Evolutionary conservation across 2,329 filamentous ascomycete genomes (phyloP).

Genomic region (Xylariaceae sp.): DNA sequence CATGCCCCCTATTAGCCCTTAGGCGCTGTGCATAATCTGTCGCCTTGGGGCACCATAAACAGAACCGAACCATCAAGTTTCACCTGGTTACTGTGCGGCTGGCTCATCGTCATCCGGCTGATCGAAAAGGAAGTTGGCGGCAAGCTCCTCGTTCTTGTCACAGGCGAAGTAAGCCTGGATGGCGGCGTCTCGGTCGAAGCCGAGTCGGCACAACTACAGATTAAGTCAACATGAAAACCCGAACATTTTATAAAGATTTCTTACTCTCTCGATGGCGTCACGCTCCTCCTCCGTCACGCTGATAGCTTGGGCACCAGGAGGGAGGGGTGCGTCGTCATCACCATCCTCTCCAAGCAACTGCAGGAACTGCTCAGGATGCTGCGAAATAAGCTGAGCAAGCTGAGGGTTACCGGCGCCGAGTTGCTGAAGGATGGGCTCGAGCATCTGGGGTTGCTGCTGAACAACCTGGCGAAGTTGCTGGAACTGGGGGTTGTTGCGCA

Average conservation of each 20-base stretch:
- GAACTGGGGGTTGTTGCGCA: slow-evolving; percentile 94
- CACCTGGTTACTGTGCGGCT: slow-evolving; percentile 38
- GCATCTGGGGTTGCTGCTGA: slow-evolving; percentile 96
- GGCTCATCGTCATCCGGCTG: slow-evolving; percentile 83
- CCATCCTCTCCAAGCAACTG: slow-evolving; percentile 84
- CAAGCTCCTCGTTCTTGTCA: slow-evolving; percentile 98
- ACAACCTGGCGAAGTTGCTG: slow-evolving; percentile 96
- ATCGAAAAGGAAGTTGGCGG: slow-evolving; percentile 97
- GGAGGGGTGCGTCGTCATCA: slow-evolving; percentile 79
- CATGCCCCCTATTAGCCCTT: slow-evolving; percentile 4
- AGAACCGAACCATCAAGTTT: background rate
- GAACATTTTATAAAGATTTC: slow-evolving; percentile 30
- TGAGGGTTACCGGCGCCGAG: slow-evolving; percentile 93
- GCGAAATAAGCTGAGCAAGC: slow-evolving; percentile 85
- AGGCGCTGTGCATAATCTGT: too few species aligned
- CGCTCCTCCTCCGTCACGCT: slow-evolving; percentile 93
- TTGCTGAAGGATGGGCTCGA: slow-evolving; percentile 96
- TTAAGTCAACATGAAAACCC: slow-evolving; percentile 8
- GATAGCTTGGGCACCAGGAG: slow-evolving; percentile 85
- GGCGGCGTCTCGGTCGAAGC: slow-evolving; percentile 87
- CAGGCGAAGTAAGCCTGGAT: slow-evolving; percentile 99
- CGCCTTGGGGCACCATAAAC: too few species aligned
- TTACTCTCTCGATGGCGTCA: slow-evolving; percentile 91
- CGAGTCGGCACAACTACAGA: slow-evolving; percentile 78
- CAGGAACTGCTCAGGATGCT: slow-evolving; percentile 91